These are phyloP conservation scores for Serpula lacrymans DNA, from an alignment of 768 basidiomycete species.

Conservation along the genomic window DNA sequence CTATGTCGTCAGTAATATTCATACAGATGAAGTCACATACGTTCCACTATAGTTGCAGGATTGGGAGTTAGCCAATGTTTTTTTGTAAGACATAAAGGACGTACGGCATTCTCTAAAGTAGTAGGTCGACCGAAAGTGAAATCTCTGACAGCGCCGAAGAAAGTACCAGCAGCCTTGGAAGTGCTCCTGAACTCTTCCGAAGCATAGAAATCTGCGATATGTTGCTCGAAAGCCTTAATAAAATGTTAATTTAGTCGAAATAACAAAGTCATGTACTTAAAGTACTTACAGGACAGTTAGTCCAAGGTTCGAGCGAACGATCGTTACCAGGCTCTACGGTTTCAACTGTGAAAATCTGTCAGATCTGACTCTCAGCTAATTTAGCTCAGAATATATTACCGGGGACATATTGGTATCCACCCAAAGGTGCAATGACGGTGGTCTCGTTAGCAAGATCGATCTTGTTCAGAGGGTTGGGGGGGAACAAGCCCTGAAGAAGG, in stretches of 20 bases:
- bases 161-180: conserved; percentile 53
- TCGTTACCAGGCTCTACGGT: conserved; percentile 85
- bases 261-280: background rate
- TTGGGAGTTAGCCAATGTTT: conserved; percentile 10
- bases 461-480: conserved; percentile 70
- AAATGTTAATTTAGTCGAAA: background rate
- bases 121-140: conserved; percentile 68
- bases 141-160: conserved; percentile 65
- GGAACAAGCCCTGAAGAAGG: conserved; percentile 82
- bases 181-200: conserved; percentile 66
- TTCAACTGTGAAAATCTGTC: conserved; percentile 48
- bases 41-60: conserved; percentile 54
- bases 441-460: conserved; percentile 78
- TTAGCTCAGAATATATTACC: too few relatives aligned
- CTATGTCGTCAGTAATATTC: background rate
- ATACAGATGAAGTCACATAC: conserved; percentile 37
- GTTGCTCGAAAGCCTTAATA: conserved; percentile 59
- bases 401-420: conserved; percentile 85
- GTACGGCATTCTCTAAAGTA: conserved; percentile 64
- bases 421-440: conserved; percentile 66
- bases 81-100: conserved; percentile 24
- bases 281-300: conserved; percentile 52
- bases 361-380: background rate
- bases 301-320: conserved; percentile 82
- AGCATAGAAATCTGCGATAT: conserved; percentile 54